Conservation (phyloP, 192 early-diverging fungal species). For the Martensiomyces pterosporus region DNA sequence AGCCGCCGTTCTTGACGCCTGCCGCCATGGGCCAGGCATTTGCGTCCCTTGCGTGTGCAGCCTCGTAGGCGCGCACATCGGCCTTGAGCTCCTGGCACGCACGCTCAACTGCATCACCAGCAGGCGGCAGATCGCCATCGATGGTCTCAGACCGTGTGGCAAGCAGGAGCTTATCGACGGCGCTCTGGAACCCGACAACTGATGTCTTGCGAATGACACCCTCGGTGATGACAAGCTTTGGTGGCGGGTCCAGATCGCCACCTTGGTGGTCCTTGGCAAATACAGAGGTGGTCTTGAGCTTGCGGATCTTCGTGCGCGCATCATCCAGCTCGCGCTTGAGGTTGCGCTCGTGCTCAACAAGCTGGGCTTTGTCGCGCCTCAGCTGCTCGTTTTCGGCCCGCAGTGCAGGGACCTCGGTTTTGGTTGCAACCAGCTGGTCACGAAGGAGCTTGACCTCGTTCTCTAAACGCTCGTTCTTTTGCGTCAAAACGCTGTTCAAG, state of each 20-base stretch:
- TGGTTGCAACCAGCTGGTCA: slow-evolving; percentile 38
- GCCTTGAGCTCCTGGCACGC: slow-evolving; percentile 81
- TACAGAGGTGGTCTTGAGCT: slow-evolving; percentile 53
- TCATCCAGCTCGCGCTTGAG: slow-evolving; percentile 54
- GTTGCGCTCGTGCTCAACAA: slow-evolving; percentile 39
- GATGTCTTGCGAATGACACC: slow-evolving; percentile 68
- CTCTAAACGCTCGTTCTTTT: slow-evolving; percentile 48
- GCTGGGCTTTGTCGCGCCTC: slow-evolving; percentile 29
- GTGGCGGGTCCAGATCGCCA: slow-evolving; percentile 48
- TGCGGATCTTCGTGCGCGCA: slow-evolving; percentile 49
- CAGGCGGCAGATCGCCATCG: slow-evolving; percentile 58
- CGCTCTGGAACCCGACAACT: slow-evolving; percentile 71
- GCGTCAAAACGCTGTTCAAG: slow-evolving; percentile 42
- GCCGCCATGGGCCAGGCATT: slow-evolving; percentile 43
- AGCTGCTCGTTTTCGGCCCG: slow-evolving; percentile 40
- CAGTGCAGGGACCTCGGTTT: slow-evolving; percentile 39
- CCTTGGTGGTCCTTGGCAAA: slow-evolving; percentile 50
- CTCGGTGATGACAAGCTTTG: slow-evolving; percentile 49
- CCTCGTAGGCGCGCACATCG: slow-evolving; percentile 70
- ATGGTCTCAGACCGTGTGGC: slow-evolving; percentile 71
- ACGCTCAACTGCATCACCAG: slow-evolving; percentile 81
- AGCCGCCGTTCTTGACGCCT: slow-evolving; percentile 43
- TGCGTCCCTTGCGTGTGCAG: slow-evolving; percentile 24
- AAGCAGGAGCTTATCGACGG: slow-evolving; percentile 76
- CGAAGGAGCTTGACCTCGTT: slow-evolving; percentile 45